Conservation (phyloP, 73 alveolate species). For the Loxodes magnus region DNA sequence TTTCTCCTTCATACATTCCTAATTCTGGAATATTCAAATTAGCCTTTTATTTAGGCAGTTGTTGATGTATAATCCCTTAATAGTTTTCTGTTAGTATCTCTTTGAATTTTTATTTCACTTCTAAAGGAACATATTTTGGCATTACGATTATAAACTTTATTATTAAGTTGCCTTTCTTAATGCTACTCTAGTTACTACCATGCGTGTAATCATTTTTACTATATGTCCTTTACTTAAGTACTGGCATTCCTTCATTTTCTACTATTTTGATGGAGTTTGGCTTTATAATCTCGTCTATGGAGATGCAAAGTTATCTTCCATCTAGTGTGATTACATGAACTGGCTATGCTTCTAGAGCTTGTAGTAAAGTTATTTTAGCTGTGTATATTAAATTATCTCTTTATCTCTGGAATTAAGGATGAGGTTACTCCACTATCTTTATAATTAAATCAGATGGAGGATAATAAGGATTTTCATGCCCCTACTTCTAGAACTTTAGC, state of each 20-base stretch:
- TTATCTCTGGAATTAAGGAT: slow-evolving; percentile 49
- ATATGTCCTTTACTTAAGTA: slow-evolving; percentile 9
- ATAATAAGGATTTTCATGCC: slow-evolving; percentile 59
- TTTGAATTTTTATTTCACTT: not conserved
- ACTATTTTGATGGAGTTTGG: slow-evolving; percentile 68
- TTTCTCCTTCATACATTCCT: too few species aligned
- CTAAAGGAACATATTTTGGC: slow-evolving; percentile 28
- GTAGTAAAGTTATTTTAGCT: slow-evolving; percentile 40
- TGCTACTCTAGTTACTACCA: slow-evolving; percentile 12
- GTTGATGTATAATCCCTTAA: not conserved
- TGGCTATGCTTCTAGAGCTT: slow-evolving; percentile 75
- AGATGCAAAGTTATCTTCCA: not conserved
- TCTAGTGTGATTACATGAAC: slow-evolving; percentile 27
- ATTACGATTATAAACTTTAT: slow-evolving; percentile 27
- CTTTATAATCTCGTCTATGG: slow-evolving; percentile 2
- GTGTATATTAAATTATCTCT: slow-evolving; percentile 72
- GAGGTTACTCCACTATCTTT: slow-evolving; percentile 50
- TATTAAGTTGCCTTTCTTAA: slow-evolving; percentile 28
- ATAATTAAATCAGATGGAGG: slow-evolving; percentile 50
- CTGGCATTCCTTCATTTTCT: slow-evolving; percentile 88
- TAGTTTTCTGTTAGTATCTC: not conserved
- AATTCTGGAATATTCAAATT: too few species aligned
- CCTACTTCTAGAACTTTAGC: slow-evolving; percentile 52
- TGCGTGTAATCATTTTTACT: slow-evolving; percentile 21
- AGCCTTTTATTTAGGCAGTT: not conserved